Base-by-base conservation (phyloP, 2,329 filamentous ascomycete genomes). In the Plectosphaerella sp. region DNA sequence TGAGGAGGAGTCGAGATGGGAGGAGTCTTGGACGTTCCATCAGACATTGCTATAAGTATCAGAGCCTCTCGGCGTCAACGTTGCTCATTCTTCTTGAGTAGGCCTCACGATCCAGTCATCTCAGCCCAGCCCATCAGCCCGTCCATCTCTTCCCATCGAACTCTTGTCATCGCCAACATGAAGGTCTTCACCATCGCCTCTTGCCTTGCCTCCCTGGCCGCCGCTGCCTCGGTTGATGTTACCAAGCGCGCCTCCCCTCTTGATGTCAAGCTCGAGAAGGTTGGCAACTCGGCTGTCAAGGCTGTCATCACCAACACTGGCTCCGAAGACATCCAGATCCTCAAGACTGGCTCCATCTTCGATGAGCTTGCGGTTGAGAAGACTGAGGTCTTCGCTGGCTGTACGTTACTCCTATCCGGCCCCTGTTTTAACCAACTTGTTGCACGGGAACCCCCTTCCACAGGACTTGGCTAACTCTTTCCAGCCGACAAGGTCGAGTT, bases 221-320 rank as follows among this genome's bases (percentile, higher is more conserved):
- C 64, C 49, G 70, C 69, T 53, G 61, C 65, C 39, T 66, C 69
- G 36, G 53, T 69, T 47, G 58, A 64, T 50, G 53, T 63, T 46
- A 55, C 55, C 60, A 67, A 72, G 67, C 61, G 74, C 60, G 61
- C 70, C 61, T 61, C 69, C 55, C 70, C 73, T 50, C 63, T 77
- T 48, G 66, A 73, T 18, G 72, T 77, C 54, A 66, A 74, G 61
- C 70, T 80, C 52, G 66, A 76, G 62, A 67, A 74, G 58, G 63
- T 72, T 20, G 75, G 73, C 53, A 81, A 82, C 67, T 74, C 77
- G n/a, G 70, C 69, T 50, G 70, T 83, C 57, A 79, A 78, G 67
- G 76, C 78, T 28, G 66, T 68, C 45, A 69, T 83, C 54, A 80
- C 74, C 57, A 82, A 82, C 70, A 78, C 68, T 33, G 79, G 78